A percentile compares a stretch with the other conserved stretches of the same genome.
phyloP scores from a whole-genome alignment of 2,329 filamentous ascomycete genomes.

The Thyridium curvatum region DNA sequence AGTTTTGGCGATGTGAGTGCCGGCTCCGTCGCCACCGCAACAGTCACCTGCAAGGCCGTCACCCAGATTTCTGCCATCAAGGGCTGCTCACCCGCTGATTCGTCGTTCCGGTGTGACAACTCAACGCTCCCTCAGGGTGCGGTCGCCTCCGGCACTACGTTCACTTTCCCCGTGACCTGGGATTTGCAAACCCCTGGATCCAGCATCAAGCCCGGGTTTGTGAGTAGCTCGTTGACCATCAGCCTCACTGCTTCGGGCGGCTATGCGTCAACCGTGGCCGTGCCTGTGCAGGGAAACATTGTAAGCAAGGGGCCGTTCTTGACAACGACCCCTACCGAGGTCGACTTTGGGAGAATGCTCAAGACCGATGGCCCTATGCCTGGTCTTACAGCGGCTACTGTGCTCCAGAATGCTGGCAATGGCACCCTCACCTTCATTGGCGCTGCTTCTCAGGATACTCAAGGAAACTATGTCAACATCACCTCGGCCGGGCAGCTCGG shows the following conservation, averaged over 20 bases:
- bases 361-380: conserved; percentile 14
- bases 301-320: conserved; percentile 28
- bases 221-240: conserved; percentile 27
- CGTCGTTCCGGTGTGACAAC: conserved; percentile 11
- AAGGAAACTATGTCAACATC: conserved; percentile 19
- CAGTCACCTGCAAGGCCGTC: not conserved
- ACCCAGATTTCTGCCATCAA: not conserved
- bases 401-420: conserved; percentile 29
- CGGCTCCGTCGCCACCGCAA: not conserved
- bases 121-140: conserved; percentile 27
- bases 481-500: conserved; percentile 19
- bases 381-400: conserved; percentile 21
- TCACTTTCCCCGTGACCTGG: conserved; percentile 33
- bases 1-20: no score
- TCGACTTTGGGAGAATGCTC: conserved; percentile 32
- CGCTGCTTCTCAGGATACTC: conserved; percentile 19
- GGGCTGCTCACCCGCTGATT: not conserved
- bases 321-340: conserved; percentile 24
- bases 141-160: conserved; percentile 24
- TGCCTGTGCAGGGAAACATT: conserved; percentile 28
- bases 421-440: conserved; percentile 26
- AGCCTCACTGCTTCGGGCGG: conserved; percentile 27
- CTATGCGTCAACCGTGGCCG: conserved; percentile 26
- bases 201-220: conserved; percentile 24
- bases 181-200: conserved; percentile 21